Base-by-base conservation (phyloP, 805 yeast genomes). In the Spathaspora hagerdaliae region DNA sequence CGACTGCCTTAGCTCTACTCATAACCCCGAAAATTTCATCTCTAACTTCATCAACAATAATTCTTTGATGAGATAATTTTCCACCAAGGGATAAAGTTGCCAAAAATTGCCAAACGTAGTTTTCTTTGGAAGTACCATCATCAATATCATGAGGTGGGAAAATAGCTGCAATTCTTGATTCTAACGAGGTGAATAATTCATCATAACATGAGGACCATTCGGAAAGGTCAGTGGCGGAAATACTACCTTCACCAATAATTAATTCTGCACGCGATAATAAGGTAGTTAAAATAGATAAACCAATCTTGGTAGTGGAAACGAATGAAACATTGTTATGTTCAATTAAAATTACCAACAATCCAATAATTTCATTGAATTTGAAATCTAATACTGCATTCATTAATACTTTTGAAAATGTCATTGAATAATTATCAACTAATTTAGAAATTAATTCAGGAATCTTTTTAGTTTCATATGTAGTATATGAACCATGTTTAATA, bases 81-180 rank as follows among this genome's bases (percentile, higher is more conserved):
- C 97, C 96, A 50, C 96, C 92, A 51, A 92, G 73, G 0, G 98
- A 92, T 49, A 92, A 76, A 11, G 96, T 85, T 19, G 99, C 99
- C 64, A 92, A 78, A 60, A 92, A 91, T 69, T 92, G 97, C 99
- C 99, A 92, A 42, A 89, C 89, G 59, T 91, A 90, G 33, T 70
- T 67, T 50, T 67, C 73, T 44, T 66, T 61, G 3, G 67, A 54
- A 1, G 90, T 79, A 52, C 83, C 90, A 57, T 85, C 92, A 43
- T 71, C 71, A 35, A 63, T 61, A 36, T 67, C 72, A 48, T 76
- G 71, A 37, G 92, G 87, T 45, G 97, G 96, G 83, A 92, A 91
- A 38, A 91, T 79, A 13, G 81, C 72, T 1, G 85, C 74, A 47
- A 92, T 75, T 62, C 88, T 81, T 4, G 89, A 86, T 65, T 88